Evolutionary conservation across 306 rosid species (phyloP), one percentile per base, ranked within the genome.

Genomic region (Vigna nakashimae): DNA sequence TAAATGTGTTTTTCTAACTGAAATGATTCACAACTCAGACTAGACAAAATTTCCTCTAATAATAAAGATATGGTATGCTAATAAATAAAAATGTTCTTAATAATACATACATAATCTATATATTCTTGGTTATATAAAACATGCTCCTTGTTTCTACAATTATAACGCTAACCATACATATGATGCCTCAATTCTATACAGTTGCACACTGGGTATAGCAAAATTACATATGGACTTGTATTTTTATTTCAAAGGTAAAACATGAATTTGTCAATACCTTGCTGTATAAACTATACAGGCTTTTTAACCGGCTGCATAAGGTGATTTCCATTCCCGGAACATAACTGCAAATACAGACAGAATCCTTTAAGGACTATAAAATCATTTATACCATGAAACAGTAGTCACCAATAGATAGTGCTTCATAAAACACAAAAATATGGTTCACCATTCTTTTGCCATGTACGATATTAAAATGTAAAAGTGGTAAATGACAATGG

Each of bases 321-420:
- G 91, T 94, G 38, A 94, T 97, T 86, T 94, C 98, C 98, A 92
- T 94, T 64, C 98, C 97, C 3, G 98, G 98, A 74, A 94, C 92
- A 74, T 94, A 94, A 72, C 98, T 94, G 93, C 87, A 88, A 69
- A 82, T 64, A 71, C 24, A 78, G 62, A 58, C 55, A 75, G 62
- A 69, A 70, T 60, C 63, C 69, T 57, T 70, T 65, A 71, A 79
- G 63, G 55, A 70, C 51, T 69, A 48, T 43, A 48, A 55, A 78
- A 74, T 16, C 63, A 51, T 77, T 69, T 49, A 77, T 30, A 42
- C 22, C 50, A 53, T 30, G 40, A 30, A 58, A 56, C 7, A 64
- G 58, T 73, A 75, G 38, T 36, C 51, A 53, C 6, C 59, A 73
- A 49, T 67, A 73, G 24, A 72, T 14, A 8, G 16, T 50, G 58